Percentiles rank a stretch among this genome's conserved stretches.
Conservation (phyloP, 768 basidiomycete genomes). For the Rhizopogon vulgaris region DNA sequence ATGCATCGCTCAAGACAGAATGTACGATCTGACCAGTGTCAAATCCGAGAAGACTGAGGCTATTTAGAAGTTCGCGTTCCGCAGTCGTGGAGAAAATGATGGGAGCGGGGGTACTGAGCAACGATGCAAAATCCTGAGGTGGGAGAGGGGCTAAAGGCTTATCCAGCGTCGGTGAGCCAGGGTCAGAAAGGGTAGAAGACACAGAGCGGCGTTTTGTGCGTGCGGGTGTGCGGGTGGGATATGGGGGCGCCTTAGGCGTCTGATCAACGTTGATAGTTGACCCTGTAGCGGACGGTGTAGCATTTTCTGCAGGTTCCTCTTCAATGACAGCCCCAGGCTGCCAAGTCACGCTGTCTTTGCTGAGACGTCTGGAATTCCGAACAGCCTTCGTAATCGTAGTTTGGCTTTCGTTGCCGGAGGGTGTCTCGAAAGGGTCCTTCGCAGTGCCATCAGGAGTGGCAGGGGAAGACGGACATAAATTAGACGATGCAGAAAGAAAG, state of each 20-base stretch:
- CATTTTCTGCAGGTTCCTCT: conserved; percentile 31
- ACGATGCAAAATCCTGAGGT: conserved; percentile 52
- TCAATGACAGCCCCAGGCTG: conserved; percentile 49
- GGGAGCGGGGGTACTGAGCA: conserved; percentile 61
- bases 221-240: conserved; percentile 81
- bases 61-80: conserved; percentile 77
- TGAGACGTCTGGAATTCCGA: conserved; percentile 16
- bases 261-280: conserved; percentile 21
- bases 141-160: conserved; percentile 34
- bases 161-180: conserved; percentile 44
- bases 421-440: conserved; percentile 37
- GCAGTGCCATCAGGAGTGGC: conserved; percentile 49
- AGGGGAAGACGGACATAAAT: conserved; percentile 43
- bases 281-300: conserved; percentile 8
- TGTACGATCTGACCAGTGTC: conserved; percentile 96
- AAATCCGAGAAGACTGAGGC: conserved; percentile 70
- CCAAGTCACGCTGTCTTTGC: conserved; percentile 28
- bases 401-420: conserved; percentile 43
- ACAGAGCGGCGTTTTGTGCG: conserved; percentile 95
- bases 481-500: conserved; percentile 50
- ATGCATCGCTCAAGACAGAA: conserved; percentile 86
- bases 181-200: conserved; percentile 76
- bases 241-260: conserved; percentile 39
- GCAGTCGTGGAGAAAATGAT: conserved; percentile 83
- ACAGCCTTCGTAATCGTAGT: conserved; percentile 49